Evolutionary conservation across 805 yeast genomes (phyloP), one percentile per base, ranked within the genome.

Genomic region (Tanozyma kutaoensis): DNA sequence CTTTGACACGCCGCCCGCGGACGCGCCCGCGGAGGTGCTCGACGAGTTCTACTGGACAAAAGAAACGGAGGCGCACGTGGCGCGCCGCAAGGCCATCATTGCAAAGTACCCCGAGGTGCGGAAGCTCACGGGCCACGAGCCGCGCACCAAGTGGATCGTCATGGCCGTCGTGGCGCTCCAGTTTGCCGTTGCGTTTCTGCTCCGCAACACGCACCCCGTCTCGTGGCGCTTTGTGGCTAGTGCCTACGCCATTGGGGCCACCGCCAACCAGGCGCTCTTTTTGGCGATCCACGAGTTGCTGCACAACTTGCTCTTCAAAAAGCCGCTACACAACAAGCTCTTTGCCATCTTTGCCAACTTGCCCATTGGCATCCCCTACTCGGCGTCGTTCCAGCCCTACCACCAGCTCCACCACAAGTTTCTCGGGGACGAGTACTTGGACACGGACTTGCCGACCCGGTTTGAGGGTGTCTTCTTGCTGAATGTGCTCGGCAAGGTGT

Each of bases 361-460:
- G 21, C 95, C 95, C 1, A 80, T 85, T 28, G 95, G 95, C 1
- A 63, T 85, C 14, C 96, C 95, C 0, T 85, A 82, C 52, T 69
- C 84, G 21, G 95, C 95, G 0, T 76, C 81, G 34, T 68, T 85
- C 58, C 77, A 80, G 34, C 95, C 95, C 6, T 85, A 85, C 49
- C 96, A 85, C 45, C 82, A 82, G 48, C 58, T 85, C 20, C 96
- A 85, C 45, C 96, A 85, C 55, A 85, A 85, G 50, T 84, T 79
- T 43, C 54, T 80, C 43, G 96, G 96, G 12, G 94, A 85, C 46
- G 78, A 73, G 40, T 60, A 65, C 27, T 71, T 70, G 40, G 96
- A 85, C 52, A 78, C 95, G 1, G 96, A 85, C 48, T 58, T 85
- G 35, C 96, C 96, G 20, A 85, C 95, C 0, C 46, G 53, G 14